Conservation (phyloP, 1,284 basidiomycete species). For the Caloboletus inedulis region DNA sequence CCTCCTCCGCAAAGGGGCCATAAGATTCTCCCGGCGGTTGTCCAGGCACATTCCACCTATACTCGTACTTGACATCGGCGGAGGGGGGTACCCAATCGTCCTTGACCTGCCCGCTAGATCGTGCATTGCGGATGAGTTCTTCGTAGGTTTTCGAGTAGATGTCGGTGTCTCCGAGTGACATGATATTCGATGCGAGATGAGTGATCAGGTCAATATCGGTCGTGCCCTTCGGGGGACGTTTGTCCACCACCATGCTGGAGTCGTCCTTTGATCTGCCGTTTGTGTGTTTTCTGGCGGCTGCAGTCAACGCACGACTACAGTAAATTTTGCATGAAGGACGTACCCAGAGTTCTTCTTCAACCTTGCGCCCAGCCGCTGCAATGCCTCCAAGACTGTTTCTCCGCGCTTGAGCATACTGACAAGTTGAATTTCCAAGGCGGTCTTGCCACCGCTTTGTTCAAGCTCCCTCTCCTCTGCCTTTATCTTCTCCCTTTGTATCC, state of each 20-base stretch:
- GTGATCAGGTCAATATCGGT: slow-evolving; percentile 75
- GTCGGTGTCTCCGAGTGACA: slow-evolving; percentile 79
- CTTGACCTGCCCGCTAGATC: slow-evolving; percentile 66
- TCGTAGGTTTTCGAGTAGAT: slow-evolving; percentile 84
- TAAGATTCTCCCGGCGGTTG: slow-evolving; percentile 54
- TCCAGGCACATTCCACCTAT: slow-evolving; percentile 66
- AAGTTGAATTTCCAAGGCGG: slow-evolving; percentile 65
- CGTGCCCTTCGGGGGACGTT: slow-evolving; percentile 35
- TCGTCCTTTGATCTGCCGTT: slow-evolving; percentile 38
- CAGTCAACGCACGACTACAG: slow-evolving; percentile 1
- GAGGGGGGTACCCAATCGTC: slow-evolving; percentile 72
- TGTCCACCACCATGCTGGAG: slow-evolving; percentile 48
- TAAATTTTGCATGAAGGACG: slow-evolving; percentile 16
- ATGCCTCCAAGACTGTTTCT: slow-evolving; percentile 86
- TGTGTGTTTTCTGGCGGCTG: slow-evolving; percentile 25
- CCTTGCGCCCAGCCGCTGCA: slow-evolving; percentile 80
- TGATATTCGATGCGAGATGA: slow-evolving; percentile 76
- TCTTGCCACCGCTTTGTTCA: slow-evolving; percentile 62
- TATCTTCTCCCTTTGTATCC: slow-evolving; percentile 65
- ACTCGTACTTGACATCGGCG: slow-evolving; percentile 73
- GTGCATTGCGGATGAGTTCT: slow-evolving; percentile 71
- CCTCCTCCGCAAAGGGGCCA: slow-evolving; percentile 73
- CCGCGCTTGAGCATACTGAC: slow-evolving; percentile 78
- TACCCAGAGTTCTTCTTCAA: slow-evolving; percentile 60
- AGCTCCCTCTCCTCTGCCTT: slow-evolving; percentile 71